Base-by-base conservation (phyloP, 2,329 filamentous ascomycete genomes). In the Coleophoma crateriformis region DNA sequence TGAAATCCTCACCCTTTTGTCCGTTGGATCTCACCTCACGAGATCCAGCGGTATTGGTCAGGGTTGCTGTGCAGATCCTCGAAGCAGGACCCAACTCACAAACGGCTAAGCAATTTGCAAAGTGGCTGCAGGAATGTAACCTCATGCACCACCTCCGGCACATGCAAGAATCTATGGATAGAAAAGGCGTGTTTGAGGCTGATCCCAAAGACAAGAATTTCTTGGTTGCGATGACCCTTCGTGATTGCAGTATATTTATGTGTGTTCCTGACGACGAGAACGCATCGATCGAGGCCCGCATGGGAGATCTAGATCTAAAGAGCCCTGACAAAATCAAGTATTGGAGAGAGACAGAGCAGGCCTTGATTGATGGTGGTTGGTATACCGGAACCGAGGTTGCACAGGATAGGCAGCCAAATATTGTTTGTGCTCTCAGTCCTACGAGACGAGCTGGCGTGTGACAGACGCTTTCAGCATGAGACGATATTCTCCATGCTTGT, bases 271-370 rank as follows among this genome's bases (percentile, higher is more conserved):
- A 52, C 7, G 53, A 57, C 15, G 62, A 67, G 40, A 58, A 55
- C 7, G 52, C 59, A 1, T 54, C 58, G 7, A 48, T 82, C 7
- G 73, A 79, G 49, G 74, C 81, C 40, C 80, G 85, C 48, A 74
- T 94, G 10, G 87, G 85, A 1, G 88, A 94, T 62, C 75, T 92
- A 40, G 88, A 94, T 67, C 77, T 87, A 60, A 94, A 94, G 70
- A 84, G 84, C 50, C 75, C 78, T 8, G 69, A 70, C 1, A 91
- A 92, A 65, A 72, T 82, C 49, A 72, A 73, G 41, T 85, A 87
- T 61, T 94, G 88, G 88, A 74, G 74, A 52, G 68, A 71, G 14
- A 75, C 78, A 41, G 88, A 94, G 67, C 67, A 68, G 46, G 71
- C 75, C 20, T 69, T 92, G 50, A 78, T 87, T 44, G 69, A 79